Base-by-base conservation (phyloP, 805 yeast species). In the Candida awuae region DNA sequence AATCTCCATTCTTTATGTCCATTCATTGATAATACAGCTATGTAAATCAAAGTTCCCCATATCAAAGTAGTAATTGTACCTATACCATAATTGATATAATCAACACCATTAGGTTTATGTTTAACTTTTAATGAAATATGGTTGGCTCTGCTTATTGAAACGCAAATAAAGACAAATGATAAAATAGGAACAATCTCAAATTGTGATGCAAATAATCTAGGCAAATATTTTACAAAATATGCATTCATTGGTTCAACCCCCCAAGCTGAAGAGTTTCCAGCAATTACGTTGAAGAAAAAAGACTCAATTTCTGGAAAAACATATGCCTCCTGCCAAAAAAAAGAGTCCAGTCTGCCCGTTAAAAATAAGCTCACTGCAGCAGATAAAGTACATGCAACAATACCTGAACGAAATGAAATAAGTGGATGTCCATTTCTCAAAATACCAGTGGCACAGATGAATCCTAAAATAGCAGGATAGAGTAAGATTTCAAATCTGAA, bases 1-100 rank as follows among this genome's bases (percentile, higher is more conserved):
- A 90, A 90, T 50, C 97, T 72, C 94, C 94, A 85, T 64, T 90
- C 97, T 56, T 90, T 90, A 52, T 90, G 97, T 3, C 92, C 87
- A 58, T 84, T 92, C 37, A 80, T 56, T 0, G 96, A 86, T 71
- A 87, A 70, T 5, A 75, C 51, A 2, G 64, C 44, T n/a, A 87
- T 67, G 53, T 66, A 88, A 13, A 73, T 36, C 1, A 78, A 30
- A 0, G 82, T 62, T 1, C 85, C 65, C 14, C 71, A 43, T 2
- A 73, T 66, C 20, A 79, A 52, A 6, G 77, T 59, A 29, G 72
- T 68, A 27, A 75, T 50, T 1, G 59, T 43, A 14, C 53, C 50
- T 17, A 54, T 51, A 13, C 55, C 53, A 19, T 56, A 54, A 39
- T 55, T 58, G 5, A 47, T 47, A 32, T 49, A 41, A 38, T 56